A percentile compares a stretch with the other conserved stretches of the same genome.
These are phyloP conservation scores for Ceratonia siliqua DNA, from an alignment of 306 rosid genomes.

Conservation along the genomic window DNA sequence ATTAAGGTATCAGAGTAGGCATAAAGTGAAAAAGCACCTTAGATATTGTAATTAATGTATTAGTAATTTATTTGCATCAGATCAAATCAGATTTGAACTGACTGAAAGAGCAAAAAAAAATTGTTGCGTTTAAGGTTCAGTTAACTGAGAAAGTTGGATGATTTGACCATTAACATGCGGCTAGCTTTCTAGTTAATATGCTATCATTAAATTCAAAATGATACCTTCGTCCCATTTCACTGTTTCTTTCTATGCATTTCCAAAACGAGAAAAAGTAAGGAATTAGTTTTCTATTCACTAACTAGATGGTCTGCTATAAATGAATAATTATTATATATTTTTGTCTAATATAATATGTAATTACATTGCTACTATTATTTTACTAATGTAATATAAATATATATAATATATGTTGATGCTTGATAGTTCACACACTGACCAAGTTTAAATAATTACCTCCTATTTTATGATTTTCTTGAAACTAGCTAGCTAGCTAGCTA, in stretches of 20 bases:
- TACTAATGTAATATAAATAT: background rate
- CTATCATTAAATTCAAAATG: background rate
- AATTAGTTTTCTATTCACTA: background rate
- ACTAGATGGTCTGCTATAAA: background rate
- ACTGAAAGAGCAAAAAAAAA: too few species aligned
- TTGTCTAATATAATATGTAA: background rate
- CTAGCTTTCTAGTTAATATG: background rate
- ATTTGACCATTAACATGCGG: slow-evolving; percentile 39
- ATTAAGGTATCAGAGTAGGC: slow-evolving; percentile 72
- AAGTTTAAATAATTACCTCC: too few species aligned
- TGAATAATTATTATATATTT: background rate
- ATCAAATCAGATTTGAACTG: slow-evolving; percentile 34
- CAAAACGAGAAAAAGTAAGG: slow-evolving; percentile 2
- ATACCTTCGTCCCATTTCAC: background rate
- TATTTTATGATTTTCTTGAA: too few species aligned
- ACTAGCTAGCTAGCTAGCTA: too few species aligned
- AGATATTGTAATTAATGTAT: background rate
- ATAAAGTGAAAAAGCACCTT: background rate
- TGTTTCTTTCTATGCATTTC: background rate
- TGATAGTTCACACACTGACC: too few species aligned
- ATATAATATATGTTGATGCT: too few species aligned
- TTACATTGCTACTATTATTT: background rate
- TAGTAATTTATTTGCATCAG: slow-evolving; percentile 40
- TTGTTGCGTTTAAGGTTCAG: slow-evolving; percentile 55
- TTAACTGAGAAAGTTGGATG: slow-evolving; percentile 36